These are phyloP conservation scores for Apophysomyces ossiformis DNA, from an alignment of 371 early-diverging fungal species.

Conservation along the genomic window DNA sequence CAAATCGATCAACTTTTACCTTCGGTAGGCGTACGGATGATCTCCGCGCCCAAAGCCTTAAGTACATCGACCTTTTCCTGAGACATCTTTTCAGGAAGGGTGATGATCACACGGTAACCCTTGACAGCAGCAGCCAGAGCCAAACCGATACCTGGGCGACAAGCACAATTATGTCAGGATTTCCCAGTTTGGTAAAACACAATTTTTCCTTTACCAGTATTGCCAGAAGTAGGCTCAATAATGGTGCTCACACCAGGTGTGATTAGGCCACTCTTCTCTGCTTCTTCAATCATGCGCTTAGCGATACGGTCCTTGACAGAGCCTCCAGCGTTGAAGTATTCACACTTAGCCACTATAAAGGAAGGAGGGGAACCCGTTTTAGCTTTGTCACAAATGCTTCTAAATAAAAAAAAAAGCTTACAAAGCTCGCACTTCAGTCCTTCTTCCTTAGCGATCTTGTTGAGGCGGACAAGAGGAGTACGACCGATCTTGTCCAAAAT, in stretches of 20 bases:
- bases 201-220: conserved; percentile 71
- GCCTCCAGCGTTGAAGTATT: conserved; percentile 98
- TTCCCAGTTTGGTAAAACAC: neutral
- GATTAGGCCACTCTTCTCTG: conserved; percentile 88
- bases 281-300: conserved; percentile 93
- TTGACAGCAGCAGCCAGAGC: conserved; percentile 95
- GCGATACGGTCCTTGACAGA: conserved; percentile 98
- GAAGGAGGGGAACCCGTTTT: conserved; percentile 10
- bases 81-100: conserved; percentile 97
- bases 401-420: conserved; percentile 35
- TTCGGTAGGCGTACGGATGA: conserved; percentile 97
- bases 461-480: conserved; percentile 92
- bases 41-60: conserved; percentile 96
- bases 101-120: conserved; percentile 96
- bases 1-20: conserved; percentile 16
- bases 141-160: conserved; percentile 72
- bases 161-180: conserved; percentile 2
- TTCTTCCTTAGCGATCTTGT: conserved; percentile 81
- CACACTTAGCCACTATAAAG: conserved; percentile 91
- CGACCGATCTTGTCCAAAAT: conserved; percentile 95
- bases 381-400: conserved; percentile 18
- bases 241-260: conserved; percentile 88
- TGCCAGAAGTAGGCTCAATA: conserved; percentile 97
- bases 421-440: conserved; percentile 95
- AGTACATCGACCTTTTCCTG: conserved; percentile 97